phyloP scores from a whole-genome alignment of 768 basidiomycete species.

The Coprinopsis sp. region DNA sequence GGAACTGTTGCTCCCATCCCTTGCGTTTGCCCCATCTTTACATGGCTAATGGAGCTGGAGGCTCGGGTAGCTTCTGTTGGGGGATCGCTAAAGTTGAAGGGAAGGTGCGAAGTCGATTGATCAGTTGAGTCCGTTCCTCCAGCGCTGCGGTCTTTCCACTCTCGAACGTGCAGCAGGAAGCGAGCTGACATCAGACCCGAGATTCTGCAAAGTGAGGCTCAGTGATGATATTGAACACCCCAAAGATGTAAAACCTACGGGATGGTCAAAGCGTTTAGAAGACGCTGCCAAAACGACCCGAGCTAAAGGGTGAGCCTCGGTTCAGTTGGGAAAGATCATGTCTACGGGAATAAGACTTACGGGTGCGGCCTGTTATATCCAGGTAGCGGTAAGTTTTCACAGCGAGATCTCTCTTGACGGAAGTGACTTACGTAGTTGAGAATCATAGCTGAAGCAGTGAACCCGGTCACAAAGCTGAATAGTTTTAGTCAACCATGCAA shows the following conservation, averaged over 20 bases:
- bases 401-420: no score
- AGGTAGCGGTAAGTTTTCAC: background rate
- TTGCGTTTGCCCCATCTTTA: no score
- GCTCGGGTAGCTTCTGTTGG: no score
- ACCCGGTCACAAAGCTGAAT: background rate
- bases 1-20: no score
- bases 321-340: background rate
- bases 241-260: background rate
- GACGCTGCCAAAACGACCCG: constrained; percentile 6
- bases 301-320: background rate
- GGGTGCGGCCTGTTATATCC: background rate
- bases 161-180: constrained; percentile 8
- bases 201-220: background rate
- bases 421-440: constrained; percentile 6
- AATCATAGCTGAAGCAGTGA: constrained; percentile 9
- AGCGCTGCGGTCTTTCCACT: constrained; percentile 2
- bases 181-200: constrained; percentile 8
- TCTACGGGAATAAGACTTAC: background rate
- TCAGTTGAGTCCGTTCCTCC: no score
- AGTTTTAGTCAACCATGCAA: background rate
- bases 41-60: no score
- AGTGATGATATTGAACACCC: background rate
- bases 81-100: no score
- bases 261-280: constrained; percentile 2
- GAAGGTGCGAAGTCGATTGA: no score